These are phyloP conservation scores for Mycena haematopus DNA, from an alignment of 768 basidiomycete species.

Conservation along the genomic window DNA sequence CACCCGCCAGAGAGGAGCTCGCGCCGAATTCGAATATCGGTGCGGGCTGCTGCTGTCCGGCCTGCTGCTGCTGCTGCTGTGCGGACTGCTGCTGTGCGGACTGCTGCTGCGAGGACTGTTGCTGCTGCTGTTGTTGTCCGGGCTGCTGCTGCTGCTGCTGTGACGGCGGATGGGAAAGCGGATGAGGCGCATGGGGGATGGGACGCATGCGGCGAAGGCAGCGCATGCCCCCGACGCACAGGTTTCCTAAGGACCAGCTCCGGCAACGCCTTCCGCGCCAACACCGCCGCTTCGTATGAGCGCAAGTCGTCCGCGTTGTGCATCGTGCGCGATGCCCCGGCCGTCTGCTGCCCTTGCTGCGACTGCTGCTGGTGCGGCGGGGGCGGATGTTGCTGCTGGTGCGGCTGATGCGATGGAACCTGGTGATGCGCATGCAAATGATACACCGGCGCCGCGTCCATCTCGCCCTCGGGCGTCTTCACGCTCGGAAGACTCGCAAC, in stretches of 20 bases:
- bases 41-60: conserved; percentile 3
- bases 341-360: conserved; percentile 37
- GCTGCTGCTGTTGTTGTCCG: too few relatives aligned
- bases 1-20: conserved; percentile 23
- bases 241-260: conserved; percentile 47
- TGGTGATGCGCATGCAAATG: conserved; percentile 15
- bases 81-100: conserved; percentile 15
- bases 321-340: conserved; percentile 40
- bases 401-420: conserved; percentile 3
- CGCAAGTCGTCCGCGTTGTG: conserved; percentile 67
- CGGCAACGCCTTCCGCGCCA: conserved; percentile 65
- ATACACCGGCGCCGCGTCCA: conserved; percentile 30
- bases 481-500: conserved; percentile 74
- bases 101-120: conserved; percentile 18
- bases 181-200: too few relatives aligned
- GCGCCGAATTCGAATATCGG: conserved; percentile 20
- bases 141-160: too few relatives aligned
- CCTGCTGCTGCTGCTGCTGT: conserved; percentile 10
- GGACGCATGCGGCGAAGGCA: too few relatives aligned
- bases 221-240: too few relatives aligned
- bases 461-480: conserved; percentile 62
- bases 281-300: conserved; percentile 77
- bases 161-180: too few relatives aligned
- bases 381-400: conserved; percentile 27
- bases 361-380: conserved; percentile 30